phyloP scores from a whole-genome alignment of 2,329 filamentous ascomycete genomes.

The Cladophialophora chaetospira region DNA sequence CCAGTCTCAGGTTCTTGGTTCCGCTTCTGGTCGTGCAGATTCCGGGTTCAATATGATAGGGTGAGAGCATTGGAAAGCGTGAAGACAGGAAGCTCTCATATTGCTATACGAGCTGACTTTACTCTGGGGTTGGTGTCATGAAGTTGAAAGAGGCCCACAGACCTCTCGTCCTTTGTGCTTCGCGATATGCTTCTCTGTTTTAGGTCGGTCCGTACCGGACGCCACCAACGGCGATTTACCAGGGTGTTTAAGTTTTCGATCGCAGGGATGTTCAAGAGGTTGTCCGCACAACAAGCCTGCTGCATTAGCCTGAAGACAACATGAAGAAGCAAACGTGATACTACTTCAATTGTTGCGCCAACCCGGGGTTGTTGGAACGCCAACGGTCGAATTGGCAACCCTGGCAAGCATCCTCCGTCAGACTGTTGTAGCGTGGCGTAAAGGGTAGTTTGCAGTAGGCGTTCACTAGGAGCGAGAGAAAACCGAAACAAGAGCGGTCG shows the following conservation, averaged over 20 bases:
- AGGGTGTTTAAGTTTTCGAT: background rate
- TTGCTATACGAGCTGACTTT: background rate
- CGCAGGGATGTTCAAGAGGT: constrained; percentile 3
- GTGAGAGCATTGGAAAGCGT: no score
- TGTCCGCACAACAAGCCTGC: background rate
- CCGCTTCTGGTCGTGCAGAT: no score
- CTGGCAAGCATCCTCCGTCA: background rate
- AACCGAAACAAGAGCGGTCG: background rate
- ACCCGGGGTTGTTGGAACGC: constrained; percentile 22
- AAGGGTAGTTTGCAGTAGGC: background rate
- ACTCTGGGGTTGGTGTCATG: background rate
- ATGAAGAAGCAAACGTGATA: background rate
- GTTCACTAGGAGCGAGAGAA: background rate
- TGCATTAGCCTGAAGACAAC: constrained; percentile 19
- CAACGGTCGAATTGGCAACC: constrained; percentile 14
- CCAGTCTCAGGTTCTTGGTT: no score
- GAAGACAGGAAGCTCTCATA: background rate
- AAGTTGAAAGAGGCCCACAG: background rate
- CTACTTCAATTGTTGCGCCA: constrained; percentile 2
- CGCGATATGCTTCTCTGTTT: background rate
- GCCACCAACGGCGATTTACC: background rate
- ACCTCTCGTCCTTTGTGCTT: constrained; percentile 3
- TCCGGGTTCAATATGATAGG: no score
- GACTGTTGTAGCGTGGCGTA: background rate
- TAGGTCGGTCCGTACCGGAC: constrained; percentile 15